These are phyloP conservation scores for Paratinospora sagittata DNA, from an alignment of 164 flowering plant genomes.

Conservation along the genomic window DNA sequence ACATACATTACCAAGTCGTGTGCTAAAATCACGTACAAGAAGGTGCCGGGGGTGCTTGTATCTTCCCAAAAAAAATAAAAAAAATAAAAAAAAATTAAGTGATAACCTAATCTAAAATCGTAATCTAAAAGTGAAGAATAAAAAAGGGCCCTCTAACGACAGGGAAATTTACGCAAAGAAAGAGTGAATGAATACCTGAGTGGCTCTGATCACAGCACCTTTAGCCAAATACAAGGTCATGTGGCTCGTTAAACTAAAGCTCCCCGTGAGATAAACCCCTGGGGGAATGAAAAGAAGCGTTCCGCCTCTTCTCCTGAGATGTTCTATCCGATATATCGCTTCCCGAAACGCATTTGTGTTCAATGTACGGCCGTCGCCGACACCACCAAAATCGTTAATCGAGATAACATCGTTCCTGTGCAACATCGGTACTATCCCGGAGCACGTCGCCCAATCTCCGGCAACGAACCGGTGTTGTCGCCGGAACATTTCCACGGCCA, in stretches of 20 bases:
- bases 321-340: constrained; percentile 79
- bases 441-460: constrained; percentile 47
- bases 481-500: constrained; percentile 9
- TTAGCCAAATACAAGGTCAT: constrained; percentile 86
- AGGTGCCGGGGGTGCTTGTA: too few species aligned
- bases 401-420: constrained; percentile 60
- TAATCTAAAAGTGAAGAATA: too few species aligned
- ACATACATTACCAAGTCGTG: too few species aligned
- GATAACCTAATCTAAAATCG: too few species aligned
- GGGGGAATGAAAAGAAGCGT: constrained; percentile 81
- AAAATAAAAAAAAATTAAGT: too few species aligned
- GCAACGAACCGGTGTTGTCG: constrained; percentile 8
- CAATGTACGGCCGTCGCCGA: constrained; percentile 79
- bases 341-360: constrained; percentile 77
- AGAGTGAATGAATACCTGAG: constrained; percentile 41
- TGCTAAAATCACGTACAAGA: too few species aligned
- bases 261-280: constrained; percentile 76
- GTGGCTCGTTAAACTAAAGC: constrained; percentile 80
- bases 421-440: constrained; percentile 67
- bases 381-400: constrained; percentile 80
- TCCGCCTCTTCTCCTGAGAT: constrained; percentile 70
- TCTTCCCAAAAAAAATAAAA: too few species aligned
- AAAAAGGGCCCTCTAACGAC: background rate
- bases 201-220: constrained; percentile 82
- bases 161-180: background rate